These are phyloP conservation scores for Hericium erinaceus DNA, from an alignment of 768 basidiomycete genomes.

Conservation along the genomic window DNA sequence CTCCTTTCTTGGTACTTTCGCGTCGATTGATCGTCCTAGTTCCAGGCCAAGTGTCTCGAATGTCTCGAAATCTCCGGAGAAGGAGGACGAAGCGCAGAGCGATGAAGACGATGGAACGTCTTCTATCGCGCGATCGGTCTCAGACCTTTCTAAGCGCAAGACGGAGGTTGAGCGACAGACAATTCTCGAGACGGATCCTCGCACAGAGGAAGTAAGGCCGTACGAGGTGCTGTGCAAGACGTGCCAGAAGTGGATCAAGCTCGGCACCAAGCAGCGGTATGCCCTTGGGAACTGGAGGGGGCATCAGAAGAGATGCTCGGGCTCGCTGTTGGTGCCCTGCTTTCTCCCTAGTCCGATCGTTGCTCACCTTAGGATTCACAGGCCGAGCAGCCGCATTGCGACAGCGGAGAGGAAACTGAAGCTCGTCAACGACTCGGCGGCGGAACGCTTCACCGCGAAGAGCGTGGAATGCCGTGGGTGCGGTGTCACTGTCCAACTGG, in stretches of 20 bases:
- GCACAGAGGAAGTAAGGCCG: conserved; percentile 38
- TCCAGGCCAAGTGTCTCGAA: not conserved
- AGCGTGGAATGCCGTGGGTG: conserved; percentile 47
- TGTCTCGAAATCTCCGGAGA: conserved; percentile 1
- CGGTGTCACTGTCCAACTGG: conserved; percentile 32
- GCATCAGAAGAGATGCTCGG: conserved; percentile 41
- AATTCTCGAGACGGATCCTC: conserved; percentile 43
- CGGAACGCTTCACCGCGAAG: conserved; percentile 34
- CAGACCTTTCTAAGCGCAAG: conserved; percentile 13
- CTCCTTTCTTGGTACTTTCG: conserved; percentile 4
- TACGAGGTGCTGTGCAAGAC: conserved; percentile 47
- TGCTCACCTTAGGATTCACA: conserved; percentile 14
- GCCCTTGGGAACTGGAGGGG: conserved; percentile 40
- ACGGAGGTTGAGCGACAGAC: conserved; percentile 40
- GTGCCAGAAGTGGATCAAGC: conserved; percentile 56
- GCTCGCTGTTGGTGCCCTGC: conserved; percentile 27
- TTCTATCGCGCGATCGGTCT: conserved; percentile 19
- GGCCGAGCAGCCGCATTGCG: conserved; percentile 51
- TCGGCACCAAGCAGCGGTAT: conserved; percentile 33
- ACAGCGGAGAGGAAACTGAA: conserved; percentile 52
- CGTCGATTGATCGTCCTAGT: not conserved
- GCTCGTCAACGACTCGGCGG: conserved; percentile 58
- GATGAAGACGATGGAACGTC: conserved; percentile 19
- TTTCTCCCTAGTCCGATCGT: conserved; percentile 8
- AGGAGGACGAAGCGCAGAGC: conserved; percentile 12